Base-by-base conservation (phyloP, 495 filamentous ascomycete genomes). In the Saxophila tyrrhenica region DNA sequence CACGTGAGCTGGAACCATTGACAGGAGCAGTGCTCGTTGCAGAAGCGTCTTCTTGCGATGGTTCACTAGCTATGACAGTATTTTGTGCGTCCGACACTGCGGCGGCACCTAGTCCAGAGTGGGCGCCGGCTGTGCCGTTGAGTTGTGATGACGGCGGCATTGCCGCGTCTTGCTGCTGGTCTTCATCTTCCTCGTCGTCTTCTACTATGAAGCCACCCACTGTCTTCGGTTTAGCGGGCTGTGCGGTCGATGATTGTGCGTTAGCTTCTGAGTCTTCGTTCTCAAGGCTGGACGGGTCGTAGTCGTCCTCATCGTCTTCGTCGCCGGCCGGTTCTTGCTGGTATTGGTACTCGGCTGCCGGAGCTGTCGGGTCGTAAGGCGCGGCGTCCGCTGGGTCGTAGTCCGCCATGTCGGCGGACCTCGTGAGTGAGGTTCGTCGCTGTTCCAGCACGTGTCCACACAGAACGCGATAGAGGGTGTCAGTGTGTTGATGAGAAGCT, bases 141-240 rank as follows among this genome's bases (percentile, higher is more conserved):
- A 52, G 7, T 35, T 60, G 52, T 54, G 52, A 42, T 20, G 57
- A 48, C n/a, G 43, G 48, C 5, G 42, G 29, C 16, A 9, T n/a
- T 32, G 58, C 46, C 5, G 38, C 46, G 23, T 46, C 39, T 17
- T 49, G 39, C 13, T 39, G 9, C 45, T 50, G 9, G 52, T 77
- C 73, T 29, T 74, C 72, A 60, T 79, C 78, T 67, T 80, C 67
- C 57, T 69, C 70, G 39, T 73, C 71, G 52, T 70, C 84, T 70
- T 86, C 85, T 60, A 83, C 80, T 65, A 88, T 74, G 75, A 91
- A 90, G 57, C 87, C 87, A 61, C 84, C 86, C 58, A 82, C 82
- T 39, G 79, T 87, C 67, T 80, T 82, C 52, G 82, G 76, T 55
- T 59, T 57, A 39, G 15, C 43, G 25, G 53, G 57, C 52, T 43